A percentile compares a stretch with the other conserved stretches of the same genome.
phyloP scores from a whole-genome alignment of 2,329 filamentous ascomycete species.

The Fusarium tanahbumbuense region DNA sequence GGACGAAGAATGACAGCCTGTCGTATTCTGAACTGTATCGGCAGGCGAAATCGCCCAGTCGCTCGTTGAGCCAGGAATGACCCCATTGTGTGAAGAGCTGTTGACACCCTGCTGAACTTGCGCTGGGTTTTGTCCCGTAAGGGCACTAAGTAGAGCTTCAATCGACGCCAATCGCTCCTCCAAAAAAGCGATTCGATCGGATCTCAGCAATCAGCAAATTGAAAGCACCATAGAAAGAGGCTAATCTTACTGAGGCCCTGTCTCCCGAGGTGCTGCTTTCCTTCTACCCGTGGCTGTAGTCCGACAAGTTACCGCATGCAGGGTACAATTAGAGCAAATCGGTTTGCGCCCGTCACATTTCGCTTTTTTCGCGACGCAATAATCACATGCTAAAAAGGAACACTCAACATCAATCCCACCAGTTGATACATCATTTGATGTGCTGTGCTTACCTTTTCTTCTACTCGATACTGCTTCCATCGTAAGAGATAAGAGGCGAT shows the following conservation, averaged over 20 bases:
- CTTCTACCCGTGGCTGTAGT: slow-evolving; percentile 23
- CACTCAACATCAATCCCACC: not conserved
- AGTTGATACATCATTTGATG: no score
- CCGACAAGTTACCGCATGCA: slow-evolving; percentile 51
- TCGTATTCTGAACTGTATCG: not conserved
- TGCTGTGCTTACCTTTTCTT: slow-evolving; percentile 29
- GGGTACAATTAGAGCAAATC: slow-evolving; percentile 53
- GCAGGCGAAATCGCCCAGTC: not conserved
- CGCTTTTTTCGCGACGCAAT: slow-evolving; percentile 55
- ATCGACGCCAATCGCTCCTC: slow-evolving; percentile 38
- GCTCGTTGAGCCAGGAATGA: not conserved
- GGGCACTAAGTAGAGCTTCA: slow-evolving; percentile 25
- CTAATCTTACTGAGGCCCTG: slow-evolving; percentile 1
- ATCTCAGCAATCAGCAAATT: slow-evolving; percentile 11
- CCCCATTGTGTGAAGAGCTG: not conserved
- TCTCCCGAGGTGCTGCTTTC: slow-evolving; percentile 12
- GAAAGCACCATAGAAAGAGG: no score
- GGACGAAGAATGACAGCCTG: not conserved
- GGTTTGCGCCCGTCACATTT: slow-evolving; percentile 55
- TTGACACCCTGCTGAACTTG: not conserved
- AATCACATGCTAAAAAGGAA: slow-evolving; percentile 50
- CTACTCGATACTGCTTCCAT: slow-evolving; percentile 32
- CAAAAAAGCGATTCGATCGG: slow-evolving; percentile 25
- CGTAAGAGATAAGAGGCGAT: not conserved
- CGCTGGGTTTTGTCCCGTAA: not conserved